Percentiles rank a stretch among this genome's conserved stretches.
phyloP scores from a whole-genome alignment of 108 stramenopile genomes.

The Nitzschia sp. region DNA sequence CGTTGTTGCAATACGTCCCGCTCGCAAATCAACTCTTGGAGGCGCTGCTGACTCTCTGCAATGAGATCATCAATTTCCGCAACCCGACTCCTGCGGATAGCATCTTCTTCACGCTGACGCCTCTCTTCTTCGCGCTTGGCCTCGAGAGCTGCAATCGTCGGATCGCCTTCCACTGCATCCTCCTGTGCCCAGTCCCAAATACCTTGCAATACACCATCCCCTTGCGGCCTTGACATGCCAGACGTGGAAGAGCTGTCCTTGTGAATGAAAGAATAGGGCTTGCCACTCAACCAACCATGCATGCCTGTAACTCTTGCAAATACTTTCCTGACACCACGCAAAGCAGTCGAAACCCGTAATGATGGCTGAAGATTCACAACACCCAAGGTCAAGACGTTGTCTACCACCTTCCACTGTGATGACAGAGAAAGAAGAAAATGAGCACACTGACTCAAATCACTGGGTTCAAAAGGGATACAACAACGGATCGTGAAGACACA shows the following conservation, averaged over 20 bases:
- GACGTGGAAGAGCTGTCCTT: not conserved
- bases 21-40: conserved; percentile 76
- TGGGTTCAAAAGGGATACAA: not conserved
- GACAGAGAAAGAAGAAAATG: too few relatives aligned
- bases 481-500: not conserved
- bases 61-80: conserved; percentile 76
- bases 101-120: conserved; percentile 32
- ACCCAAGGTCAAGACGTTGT: conserved; percentile 34
- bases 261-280: conserved; percentile 32
- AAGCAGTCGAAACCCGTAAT: conserved; percentile 14
- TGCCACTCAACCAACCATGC: conserved; percentile 83
- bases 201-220: not conserved
- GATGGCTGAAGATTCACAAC: conserved; percentile 10
- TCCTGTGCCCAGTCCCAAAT: not conserved
- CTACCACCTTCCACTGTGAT: conserved; percentile 25
- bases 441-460: not conserved
- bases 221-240: not conserved
- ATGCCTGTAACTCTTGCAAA: conserved; percentile 67
- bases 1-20: conserved; percentile 77
- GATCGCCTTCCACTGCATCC: not conserved
- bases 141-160: conserved; percentile 9
- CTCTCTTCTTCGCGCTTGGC: conserved; percentile 6
- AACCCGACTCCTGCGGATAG: conserved; percentile 56
- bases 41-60: conserved; percentile 43
- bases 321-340: conserved; percentile 69